Evolutionary conservation across 1,284 basidiomycete species (phyloP).

Genomic region (Porodaedalea pini): DNA sequence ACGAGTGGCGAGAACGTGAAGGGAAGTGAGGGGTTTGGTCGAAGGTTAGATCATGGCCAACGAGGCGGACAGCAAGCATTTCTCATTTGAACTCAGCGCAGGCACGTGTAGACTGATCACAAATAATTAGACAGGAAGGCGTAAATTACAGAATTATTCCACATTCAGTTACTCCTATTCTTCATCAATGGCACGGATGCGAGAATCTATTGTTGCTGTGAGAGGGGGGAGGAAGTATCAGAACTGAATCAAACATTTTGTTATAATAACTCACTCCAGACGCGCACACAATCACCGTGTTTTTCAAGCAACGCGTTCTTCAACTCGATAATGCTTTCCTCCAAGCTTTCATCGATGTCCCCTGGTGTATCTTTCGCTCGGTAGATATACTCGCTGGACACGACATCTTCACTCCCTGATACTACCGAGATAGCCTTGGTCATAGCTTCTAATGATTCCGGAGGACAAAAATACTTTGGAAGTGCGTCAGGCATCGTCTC

Average conservation of each 20-base stretch:
- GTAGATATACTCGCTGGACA: conserved; percentile 58
- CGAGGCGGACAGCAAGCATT: background rate
- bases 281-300: conserved; percentile 58
- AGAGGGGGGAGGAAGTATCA: background rate
- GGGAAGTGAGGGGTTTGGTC: conserved; percentile 1
- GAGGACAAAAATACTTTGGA: conserved; percentile 18
- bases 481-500: background rate
- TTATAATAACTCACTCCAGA: conserved; percentile 48
- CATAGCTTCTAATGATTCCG: conserved; percentile 21
- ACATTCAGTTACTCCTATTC: conserved; percentile 5
- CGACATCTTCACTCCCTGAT: conserved; percentile 31
- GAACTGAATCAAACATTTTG: background rate
- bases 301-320: conserved; percentile 53
- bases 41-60: conserved; percentile 1
- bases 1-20: conserved; percentile 7
- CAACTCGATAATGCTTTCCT: conserved; percentile 44
- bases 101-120: conserved; percentile 4
- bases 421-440: conserved; percentile 28
- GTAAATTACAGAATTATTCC: background rate
- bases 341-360: conserved; percentile 34
- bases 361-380: conserved; percentile 39
- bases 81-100: conserved; percentile 4
- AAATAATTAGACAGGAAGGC: background rate
- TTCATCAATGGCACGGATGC: conserved; percentile 3
- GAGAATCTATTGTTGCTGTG: conserved; percentile 17